These are phyloP conservation scores for Syncephalastrum sp. DNA, from an alignment of 371 early-diverging fungal genomes.

Conservation along the genomic window DNA sequence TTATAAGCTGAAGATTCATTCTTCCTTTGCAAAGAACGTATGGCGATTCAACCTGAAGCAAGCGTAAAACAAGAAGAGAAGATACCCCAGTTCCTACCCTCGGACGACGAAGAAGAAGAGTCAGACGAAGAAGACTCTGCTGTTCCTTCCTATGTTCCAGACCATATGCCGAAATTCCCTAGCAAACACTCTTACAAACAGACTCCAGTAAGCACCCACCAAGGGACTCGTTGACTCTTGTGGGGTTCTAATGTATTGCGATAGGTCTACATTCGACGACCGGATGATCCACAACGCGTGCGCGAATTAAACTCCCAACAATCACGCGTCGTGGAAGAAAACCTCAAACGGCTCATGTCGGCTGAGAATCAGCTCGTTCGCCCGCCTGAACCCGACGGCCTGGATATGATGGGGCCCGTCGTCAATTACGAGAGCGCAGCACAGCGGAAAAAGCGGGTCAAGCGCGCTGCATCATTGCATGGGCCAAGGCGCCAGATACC, in stretches of 20 bases:
- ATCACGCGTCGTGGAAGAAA: conserved; percentile 63
- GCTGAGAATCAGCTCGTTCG: conserved; percentile 53
- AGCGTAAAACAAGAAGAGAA: conserved; percentile 12
- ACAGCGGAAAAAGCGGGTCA: conserved; percentile 44
- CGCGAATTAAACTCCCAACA: conserved; percentile 62
- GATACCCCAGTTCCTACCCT: conserved; percentile 38
- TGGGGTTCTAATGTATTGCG: not conserved
- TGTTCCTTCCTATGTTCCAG: conserved; percentile 48
- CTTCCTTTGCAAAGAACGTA: not conserved
- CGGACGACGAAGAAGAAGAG: conserved; percentile 48
- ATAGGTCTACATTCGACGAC: conserved; percentile 58
- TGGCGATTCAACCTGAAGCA: not conserved
- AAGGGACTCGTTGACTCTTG: not conserved
- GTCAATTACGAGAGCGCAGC: conserved; percentile 55
- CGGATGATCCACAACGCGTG: conserved; percentile 60
- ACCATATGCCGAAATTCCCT: conserved; percentile 57
- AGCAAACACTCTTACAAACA: conserved; percentile 61
- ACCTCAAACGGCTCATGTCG: conserved; percentile 58
- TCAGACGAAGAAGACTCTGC: conserved; percentile 25
- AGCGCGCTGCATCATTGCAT: conserved; percentile 10
- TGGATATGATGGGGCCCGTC: conserved; percentile 25
- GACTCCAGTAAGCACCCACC: conserved; percentile 53
- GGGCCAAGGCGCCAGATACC: too few relatives aligned
- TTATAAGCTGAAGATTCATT: not conserved
- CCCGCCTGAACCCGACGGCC: conserved; percentile 7